Evolutionary conservation across 2,329 filamentous ascomycete genomes (phyloP).

Genomic region (Thielaviopsis ethacetica): DNA sequence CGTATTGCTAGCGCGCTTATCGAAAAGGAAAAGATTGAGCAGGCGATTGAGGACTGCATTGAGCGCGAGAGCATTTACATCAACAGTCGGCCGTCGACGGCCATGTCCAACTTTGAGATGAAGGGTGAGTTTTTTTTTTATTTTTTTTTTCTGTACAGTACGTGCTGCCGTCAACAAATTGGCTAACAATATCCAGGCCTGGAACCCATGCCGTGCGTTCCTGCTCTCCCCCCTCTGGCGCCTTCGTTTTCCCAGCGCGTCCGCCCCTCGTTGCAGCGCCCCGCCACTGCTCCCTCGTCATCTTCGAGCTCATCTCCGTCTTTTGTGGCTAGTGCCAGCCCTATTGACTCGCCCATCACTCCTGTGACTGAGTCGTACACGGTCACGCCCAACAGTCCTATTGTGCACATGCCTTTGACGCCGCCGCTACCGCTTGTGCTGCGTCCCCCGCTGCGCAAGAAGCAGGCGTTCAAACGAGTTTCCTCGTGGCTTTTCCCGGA

Average conservation of each 20-base stretch:
- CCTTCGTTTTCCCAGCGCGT: conserved; percentile 42
- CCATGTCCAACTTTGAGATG: conserved; percentile 22
- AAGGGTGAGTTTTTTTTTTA: conserved; percentile 15
- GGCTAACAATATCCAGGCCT: conserved; percentile 20
- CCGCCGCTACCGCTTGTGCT: conserved; percentile 42
- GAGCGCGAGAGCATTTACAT: conserved; percentile 43
- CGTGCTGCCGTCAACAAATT: no score
- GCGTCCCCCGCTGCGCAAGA: conserved; percentile 45
- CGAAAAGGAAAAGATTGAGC: conserved; percentile 41
- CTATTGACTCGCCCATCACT: conserved; percentile 2
- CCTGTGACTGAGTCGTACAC: conserved; percentile 12
- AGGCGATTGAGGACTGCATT: conserved; percentile 41
- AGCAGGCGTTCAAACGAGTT: conserved; percentile 48
- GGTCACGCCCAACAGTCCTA: conserved; percentile 1
- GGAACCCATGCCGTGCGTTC: conserved; percentile 38
- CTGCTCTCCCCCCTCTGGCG: conserved; percentile 37
- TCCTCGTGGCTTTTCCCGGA: conserved; percentile 41
- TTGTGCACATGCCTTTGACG: conserved; percentile 23
- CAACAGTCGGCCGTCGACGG: conserved; percentile 35
- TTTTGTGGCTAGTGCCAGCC: conserved; percentile 5
- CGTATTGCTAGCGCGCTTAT: conserved; percentile 40
- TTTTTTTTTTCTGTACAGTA: background rate
- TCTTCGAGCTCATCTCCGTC: background rate
- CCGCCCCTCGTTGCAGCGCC: conserved; percentile 26
- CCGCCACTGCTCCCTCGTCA: conserved; percentile 16